Evolutionary conservation across 495 filamentous ascomycete species (phyloP).

Genomic region (Parathielavia appendiculata): DNA sequence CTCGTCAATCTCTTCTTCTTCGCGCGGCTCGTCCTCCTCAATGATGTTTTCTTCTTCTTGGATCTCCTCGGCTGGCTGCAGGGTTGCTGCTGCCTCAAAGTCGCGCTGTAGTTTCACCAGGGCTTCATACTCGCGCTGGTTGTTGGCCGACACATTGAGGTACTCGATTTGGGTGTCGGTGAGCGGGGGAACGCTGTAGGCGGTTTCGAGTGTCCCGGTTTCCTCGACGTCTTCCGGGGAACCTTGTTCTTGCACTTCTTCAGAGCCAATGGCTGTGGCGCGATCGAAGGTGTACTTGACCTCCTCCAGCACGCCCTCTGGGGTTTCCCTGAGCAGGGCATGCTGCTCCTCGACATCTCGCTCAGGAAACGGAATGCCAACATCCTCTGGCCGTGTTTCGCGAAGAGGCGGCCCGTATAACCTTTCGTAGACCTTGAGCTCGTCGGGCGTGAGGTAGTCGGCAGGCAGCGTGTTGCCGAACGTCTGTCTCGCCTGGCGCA

Average conservation of each 20-base stretch:
- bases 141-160: constrained; percentile 44
- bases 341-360: constrained; percentile 26
- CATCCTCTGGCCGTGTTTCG: constrained; percentile 53
- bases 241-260: constrained; percentile 8
- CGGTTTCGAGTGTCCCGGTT: neutral
- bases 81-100: constrained; percentile 47
- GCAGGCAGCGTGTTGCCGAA: constrained; percentile 76
- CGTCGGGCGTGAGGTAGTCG: constrained; percentile 61
- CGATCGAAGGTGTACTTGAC: constrained; percentile 42
- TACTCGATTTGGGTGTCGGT: constrained; percentile 28
- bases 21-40: constrained; percentile 27
- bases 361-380: constrained; percentile 41
- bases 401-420: constrained; percentile 68
- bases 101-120: constrained; percentile 47
- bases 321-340: constrained; percentile 51
- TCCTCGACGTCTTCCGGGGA: constrained; percentile 6
- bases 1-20: constrained; percentile 36
- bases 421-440: constrained; percentile 70
- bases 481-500: constrained; percentile 61
- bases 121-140: constrained; percentile 46
- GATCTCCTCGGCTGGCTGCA: constrained; percentile 43
- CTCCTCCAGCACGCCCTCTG: constrained; percentile 56
- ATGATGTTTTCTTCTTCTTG: constrained; percentile 47
- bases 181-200: neutral
- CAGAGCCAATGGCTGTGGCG: constrained; percentile 12